Conservation (phyloP, 176 grass and related monocot species). For the Triticum urartu region DNA sequence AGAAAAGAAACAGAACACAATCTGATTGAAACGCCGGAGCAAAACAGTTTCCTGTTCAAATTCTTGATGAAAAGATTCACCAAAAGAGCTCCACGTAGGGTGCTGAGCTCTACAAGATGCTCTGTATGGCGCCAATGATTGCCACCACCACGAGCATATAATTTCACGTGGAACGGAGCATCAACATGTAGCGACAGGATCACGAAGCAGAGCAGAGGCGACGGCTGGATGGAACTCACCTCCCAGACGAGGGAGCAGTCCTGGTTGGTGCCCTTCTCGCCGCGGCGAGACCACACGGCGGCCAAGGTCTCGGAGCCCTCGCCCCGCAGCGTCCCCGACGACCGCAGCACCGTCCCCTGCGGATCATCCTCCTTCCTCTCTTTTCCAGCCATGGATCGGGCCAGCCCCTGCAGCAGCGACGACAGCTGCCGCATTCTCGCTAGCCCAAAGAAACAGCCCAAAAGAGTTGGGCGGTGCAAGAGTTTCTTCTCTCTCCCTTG, state of each 20-base stretch:
- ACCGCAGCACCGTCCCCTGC: constrained; percentile 42
- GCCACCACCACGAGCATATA: background rate
- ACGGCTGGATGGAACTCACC: constrained; percentile 23
- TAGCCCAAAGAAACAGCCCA: background rate
- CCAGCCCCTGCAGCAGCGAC: constrained; percentile 70
- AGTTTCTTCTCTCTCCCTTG: background rate
- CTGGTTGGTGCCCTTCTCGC: constrained; percentile 94
- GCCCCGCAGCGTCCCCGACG: constrained; percentile 62
- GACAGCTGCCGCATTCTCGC: constrained; percentile 75
- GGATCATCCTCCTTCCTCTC: constrained; percentile 29
- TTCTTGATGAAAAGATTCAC: background rate
- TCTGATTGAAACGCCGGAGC: background rate
- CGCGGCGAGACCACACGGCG: constrained; percentile 72
- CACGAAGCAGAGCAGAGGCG: background rate
- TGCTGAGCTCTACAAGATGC: background rate
- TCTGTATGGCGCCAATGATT: background rate
- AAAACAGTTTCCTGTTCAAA: background rate
- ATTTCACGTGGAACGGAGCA: background rate
- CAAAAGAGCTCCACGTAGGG: background rate
- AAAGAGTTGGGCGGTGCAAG: background rate
- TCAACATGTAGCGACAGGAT: background rate
- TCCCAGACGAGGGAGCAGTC: constrained; percentile 94
- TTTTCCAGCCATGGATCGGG: constrained; percentile 63
- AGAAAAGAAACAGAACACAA: background rate
- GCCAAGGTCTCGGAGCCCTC: constrained; percentile 53